phyloP scores from a whole-genome alignment of 768 basidiomycete species.

The Ramaria sp. region DNA sequence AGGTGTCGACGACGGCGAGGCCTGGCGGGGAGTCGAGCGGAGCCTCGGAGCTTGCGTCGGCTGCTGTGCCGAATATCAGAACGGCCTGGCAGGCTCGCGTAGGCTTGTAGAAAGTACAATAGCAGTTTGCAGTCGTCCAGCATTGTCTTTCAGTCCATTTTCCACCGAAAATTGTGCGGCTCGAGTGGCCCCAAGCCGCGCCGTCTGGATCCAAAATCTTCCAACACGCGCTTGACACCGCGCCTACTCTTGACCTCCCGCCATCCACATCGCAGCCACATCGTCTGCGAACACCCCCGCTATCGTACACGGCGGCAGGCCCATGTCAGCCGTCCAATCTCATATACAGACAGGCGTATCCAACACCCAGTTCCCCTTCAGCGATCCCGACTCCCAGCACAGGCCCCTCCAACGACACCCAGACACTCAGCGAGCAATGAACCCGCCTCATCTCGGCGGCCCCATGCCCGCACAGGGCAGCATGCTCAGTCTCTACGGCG shows the following conservation, averaged over 20 bases:
- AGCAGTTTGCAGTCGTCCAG: background rate
- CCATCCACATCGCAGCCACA: constrained; percentile 1
- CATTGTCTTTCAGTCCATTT: too few species aligned
- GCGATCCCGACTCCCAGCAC: background rate
- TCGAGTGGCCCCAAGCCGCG: too few species aligned
- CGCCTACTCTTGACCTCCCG: constrained; percentile 4
- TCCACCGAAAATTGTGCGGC: too few species aligned
- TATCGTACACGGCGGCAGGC: background rate
- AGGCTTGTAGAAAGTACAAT: background rate
- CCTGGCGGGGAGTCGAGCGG: background rate
- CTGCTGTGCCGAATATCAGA: background rate
- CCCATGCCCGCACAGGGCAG: background rate
- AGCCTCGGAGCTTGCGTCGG: background rate
- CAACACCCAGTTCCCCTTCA: background rate
- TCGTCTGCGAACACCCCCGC: background rate
- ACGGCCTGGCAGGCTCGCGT: too few species aligned
- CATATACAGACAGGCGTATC: background rate
- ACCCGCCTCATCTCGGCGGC: background rate
- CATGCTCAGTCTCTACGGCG: constrained; percentile 8
- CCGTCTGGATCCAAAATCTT: background rate
- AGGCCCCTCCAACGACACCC: background rate
- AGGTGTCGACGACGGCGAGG: background rate
- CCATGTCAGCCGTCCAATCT: constrained; percentile 1
- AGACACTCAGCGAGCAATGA: background rate
- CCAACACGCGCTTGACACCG: background rate